These are phyloP conservation scores for Setomelanomma holmii DNA, from an alignment of 2,329 filamentous ascomycete genomes.

Conservation along the genomic window DNA sequence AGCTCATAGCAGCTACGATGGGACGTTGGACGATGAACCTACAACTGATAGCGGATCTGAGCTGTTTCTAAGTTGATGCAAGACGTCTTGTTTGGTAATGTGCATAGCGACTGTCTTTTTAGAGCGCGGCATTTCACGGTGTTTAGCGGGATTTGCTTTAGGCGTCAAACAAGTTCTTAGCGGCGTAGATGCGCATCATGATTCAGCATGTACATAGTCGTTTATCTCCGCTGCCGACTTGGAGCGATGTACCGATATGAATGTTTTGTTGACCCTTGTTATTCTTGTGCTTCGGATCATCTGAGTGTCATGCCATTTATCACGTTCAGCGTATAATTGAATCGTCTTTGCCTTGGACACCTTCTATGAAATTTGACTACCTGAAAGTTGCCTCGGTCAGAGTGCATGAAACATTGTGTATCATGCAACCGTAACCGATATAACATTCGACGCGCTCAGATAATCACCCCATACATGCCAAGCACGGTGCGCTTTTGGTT, in stretches of 20 bases:
- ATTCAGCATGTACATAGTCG: not conserved
- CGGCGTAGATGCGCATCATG: not conserved
- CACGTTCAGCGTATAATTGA: too few species aligned
- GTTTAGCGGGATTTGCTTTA: not conserved
- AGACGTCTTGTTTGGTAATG: not conserved
- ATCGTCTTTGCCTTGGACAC: not conserved
- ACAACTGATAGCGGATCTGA: slow-evolving; percentile 13
- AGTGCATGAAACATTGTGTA: not conserved
- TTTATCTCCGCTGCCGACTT: too few species aligned
- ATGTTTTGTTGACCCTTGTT: too few species aligned
- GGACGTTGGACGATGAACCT: slow-evolving; percentile 14
- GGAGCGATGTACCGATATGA: too few species aligned
- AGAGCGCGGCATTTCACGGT: slow-evolving; percentile 3
- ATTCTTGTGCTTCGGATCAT: too few species aligned
- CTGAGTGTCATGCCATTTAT: too few species aligned
- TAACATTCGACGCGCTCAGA: slow-evolving; percentile 12
- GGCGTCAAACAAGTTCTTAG: not conserved
- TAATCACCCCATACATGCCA: slow-evolving; percentile 8
- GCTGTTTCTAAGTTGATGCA: slow-evolving; percentile 10
- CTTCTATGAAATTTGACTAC: not conserved
- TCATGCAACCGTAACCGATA: not conserved
- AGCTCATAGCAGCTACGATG: slow-evolving; percentile 39
- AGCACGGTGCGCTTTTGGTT: not conserved
- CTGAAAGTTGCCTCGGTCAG: not conserved
- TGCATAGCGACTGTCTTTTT: not conserved